Base-by-base conservation (phyloP, 2,329 filamentous ascomycete species). In the Paecilomyces niveus region DNA sequence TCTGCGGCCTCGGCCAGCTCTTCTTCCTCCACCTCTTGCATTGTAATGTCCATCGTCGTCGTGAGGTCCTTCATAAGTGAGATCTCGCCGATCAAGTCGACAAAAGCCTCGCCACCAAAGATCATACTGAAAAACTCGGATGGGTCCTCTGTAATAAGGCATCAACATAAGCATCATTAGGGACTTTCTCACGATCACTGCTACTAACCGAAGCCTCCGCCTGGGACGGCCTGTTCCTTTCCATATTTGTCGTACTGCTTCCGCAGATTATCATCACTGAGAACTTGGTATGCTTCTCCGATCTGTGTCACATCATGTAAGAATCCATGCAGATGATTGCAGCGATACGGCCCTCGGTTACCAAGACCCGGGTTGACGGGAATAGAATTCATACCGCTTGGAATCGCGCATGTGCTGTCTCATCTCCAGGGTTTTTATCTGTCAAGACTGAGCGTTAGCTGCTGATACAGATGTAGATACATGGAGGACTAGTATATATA, bases 341-440 rank as follows among this genome's bases (percentile, higher is more conserved):
- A 8, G 52, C 4, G 29, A 24, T 9, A 32, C 11, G 45, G 31
- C 21, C 15, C 35, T 45, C 35, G n/a, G 35, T 18, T 45, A 45
- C 18, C 35, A 18, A 45, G 35, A 45, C 5, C 15, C 35, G 35
- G n/a, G 15, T 45, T 21, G 35, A 18, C 35, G 35, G 55, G 57
- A 49, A 39, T 35, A 51, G 32, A 57, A 15, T 49, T 67, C 77
- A 59, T 77, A 95, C 92, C 60, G 85, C 86, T 79, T 99, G 94
- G 77, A 99, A 99, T 75, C 92, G 93, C 70, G 87, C 89, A 78
- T 96, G 90, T 39, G 94, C 94, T 24, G 89, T 91, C 64, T 94
- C 92, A 73, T 99, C 94, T 70, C 92, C 90, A 59, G 93, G 94
- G 76, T 99, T 99, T 81, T 99, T 99, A 80, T 99, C 94, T 90